These are phyloP conservation scores for Batkoa obscura DNA, from an alignment of 371 early-diverging fungal species.

Conservation along the genomic window DNA sequence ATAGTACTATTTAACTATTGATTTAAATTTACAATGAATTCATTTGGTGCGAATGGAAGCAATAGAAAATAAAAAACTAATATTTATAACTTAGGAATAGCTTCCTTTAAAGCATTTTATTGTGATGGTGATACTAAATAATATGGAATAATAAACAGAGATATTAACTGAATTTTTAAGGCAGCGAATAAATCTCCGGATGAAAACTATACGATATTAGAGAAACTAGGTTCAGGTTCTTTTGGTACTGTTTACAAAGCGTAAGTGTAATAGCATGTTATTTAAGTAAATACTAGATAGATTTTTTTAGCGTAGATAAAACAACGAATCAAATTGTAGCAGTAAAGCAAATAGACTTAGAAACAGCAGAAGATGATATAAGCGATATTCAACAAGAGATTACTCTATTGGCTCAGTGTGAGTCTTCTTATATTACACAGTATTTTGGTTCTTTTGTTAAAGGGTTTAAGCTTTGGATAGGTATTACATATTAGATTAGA, in stretches of 20 bases:
- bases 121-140: no score
- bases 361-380: slow-evolving; percentile 91
- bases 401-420: slow-evolving; percentile 77
- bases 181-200: no score
- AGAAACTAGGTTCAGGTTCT: slow-evolving; percentile 26
- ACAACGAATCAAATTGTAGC: slow-evolving; percentile 63
- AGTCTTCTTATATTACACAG: slow-evolving; percentile 76
- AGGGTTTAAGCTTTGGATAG: slow-evolving; percentile 72
- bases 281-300: not conserved
- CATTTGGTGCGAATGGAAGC: no score
- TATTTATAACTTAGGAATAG: no score
- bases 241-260: slow-evolving; percentile 31
- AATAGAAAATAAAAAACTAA: no score
- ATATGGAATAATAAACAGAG: no score
- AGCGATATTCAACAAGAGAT: slow-evolving; percentile 97
- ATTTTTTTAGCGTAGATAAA: slow-evolving; percentile 37
- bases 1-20: no score
- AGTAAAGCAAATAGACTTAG: slow-evolving; percentile 81
- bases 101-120: no score
- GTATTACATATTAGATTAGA: slow-evolving; percentile 9
- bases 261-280: slow-evolving; percentile 10
- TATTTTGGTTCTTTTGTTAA: slow-evolving; percentile 67
- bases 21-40: no score
- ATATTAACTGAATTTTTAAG: no score
- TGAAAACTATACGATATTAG: slow-evolving; percentile 20